These are phyloP conservation scores for Nymphaea thermarum DNA, from an alignment of 164 flowering plant genomes.

Conservation along the genomic window DNA sequence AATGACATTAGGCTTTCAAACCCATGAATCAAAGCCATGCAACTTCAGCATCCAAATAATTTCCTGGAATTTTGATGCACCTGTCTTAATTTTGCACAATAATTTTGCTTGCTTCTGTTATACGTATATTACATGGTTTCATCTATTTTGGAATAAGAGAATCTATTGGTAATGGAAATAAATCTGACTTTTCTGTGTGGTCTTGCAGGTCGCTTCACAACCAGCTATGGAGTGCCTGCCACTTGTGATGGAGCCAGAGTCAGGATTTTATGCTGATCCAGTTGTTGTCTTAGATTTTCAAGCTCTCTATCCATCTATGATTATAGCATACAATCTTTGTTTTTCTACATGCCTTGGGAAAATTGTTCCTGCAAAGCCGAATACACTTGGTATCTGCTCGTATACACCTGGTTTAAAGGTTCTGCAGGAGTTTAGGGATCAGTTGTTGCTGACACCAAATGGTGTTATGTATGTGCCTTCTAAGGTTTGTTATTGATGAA, in stretches of 20 bases:
- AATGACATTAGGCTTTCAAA: no score
- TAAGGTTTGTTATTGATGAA: conserved; percentile 25
- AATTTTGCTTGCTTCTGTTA: not conserved
- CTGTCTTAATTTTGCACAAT: no score
- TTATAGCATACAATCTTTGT: conserved; percentile 95
- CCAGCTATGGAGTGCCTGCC: conserved; percentile 99
- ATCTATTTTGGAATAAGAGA: not conserved
- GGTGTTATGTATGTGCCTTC: conserved; percentile 88
- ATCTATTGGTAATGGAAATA: no score
- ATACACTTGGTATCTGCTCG: conserved; percentile 72
- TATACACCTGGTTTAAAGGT: conserved; percentile 44
- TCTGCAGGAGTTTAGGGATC: conserved; percentile 34
- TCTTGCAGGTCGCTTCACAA: conserved; percentile 74
- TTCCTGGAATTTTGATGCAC: no score
- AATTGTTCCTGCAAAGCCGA: conserved; percentile 43
- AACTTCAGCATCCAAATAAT: no score
- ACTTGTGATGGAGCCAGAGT: conserved; percentile 98
- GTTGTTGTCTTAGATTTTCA: conserved; percentile 95
- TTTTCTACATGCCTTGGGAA: conserved; percentile 93
- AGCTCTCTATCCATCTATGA: conserved; percentile 97
- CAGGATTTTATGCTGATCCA: conserved; percentile 91
- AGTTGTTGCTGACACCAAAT: conserved; percentile 69
- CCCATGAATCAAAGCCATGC: no score
- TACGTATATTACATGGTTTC: not conserved
- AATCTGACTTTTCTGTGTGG: no score